Evolutionary conservation across 495 filamentous ascomycete genomes (phyloP).

Genomic region (Filosporella fistucella): DNA sequence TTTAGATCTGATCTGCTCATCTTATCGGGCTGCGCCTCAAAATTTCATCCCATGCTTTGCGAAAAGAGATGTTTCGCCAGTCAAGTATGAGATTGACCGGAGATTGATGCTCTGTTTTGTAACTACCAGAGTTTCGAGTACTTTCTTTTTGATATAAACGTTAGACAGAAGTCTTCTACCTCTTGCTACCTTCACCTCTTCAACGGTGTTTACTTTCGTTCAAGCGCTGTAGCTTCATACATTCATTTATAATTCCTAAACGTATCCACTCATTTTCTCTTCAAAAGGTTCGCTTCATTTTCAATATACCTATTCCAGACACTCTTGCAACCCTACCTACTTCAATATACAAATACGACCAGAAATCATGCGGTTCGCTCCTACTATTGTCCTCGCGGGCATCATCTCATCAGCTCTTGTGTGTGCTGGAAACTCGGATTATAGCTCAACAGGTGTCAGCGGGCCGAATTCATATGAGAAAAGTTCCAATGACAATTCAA

Average conservation of each 20-base stretch:
- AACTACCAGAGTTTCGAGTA: slow-evolving; percentile 2
- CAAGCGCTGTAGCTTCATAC: not conserved
- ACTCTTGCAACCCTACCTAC: not conserved
- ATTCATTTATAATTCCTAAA: not conserved
- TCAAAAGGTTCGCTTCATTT: not conserved
- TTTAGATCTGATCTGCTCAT: too few relatives aligned
- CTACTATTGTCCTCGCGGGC: not conserved
- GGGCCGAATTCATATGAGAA: not conserved
- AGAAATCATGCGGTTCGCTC: slow-evolving; percentile 1
- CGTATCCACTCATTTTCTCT: not conserved
- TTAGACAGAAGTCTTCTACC: not conserved
- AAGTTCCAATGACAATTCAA: not conserved
- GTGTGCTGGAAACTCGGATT: not conserved
- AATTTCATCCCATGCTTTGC: not conserved
- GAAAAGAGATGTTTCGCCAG: not conserved
- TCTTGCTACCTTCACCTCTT: not conserved
- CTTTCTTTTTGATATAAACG: not conserved
- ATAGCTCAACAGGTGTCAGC: not conserved
- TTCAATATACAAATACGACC: not conserved
- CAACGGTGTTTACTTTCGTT: not conserved
- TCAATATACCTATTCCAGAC: not conserved
- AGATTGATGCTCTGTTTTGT: not conserved
- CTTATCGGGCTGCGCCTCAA: slow-evolving; percentile 1
- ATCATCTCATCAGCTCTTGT: not conserved
- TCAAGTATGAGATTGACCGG: not conserved